Evolutionary conservation across 2,329 filamentous ascomycete genomes (phyloP), one percentile per base, ranked within the genome.

Genomic region (Coniella vitis): DNA sequence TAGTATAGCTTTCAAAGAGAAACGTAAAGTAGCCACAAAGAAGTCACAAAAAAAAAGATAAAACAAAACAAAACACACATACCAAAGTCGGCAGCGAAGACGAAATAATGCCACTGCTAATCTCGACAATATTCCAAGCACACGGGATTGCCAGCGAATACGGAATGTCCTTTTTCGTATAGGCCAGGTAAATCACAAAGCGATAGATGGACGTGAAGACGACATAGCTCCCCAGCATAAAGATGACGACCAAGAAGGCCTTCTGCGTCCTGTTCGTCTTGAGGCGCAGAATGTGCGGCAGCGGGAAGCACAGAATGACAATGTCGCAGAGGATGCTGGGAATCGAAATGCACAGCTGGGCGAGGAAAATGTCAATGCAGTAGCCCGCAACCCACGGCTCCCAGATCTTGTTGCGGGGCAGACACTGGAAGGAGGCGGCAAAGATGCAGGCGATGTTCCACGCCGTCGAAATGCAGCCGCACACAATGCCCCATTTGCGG

Each of bases 81-180:
- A 49, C 47, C 5, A 49, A 17, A 1, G 47, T 49, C 8, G 47
- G 47, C 13, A 49, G 47, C n/a, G 40, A 45, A 9, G 47, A 49
- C 4, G 47, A 49, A 12, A 49, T 38, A 5, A 49, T 49, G 2
- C 47, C 47, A 17, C 47, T 49, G 36, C 47, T 49, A 29, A 49
- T 49, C 20, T 49, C 47, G 16, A 49, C 45, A 9, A 49, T 20
- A 17, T 49, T 49, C 47, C 47, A 49, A 3, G 47, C 36, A 14
- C 43, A 42, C 2, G 47, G 47, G 1, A 36, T 19, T 38, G 72
- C 57, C 38, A 51, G 16, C 8, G 48, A 37, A 22, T 35, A 45
- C 1, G 47, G 41, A 2, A 49, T 49, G 7, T 49, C 36, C 9
- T 29, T 40, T 7, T 42, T 22, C 12, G 25, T 39, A 29, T 49